phyloP scores from a whole-genome alignment of 345 rosid species.

The Populus euphratica region DNA sequence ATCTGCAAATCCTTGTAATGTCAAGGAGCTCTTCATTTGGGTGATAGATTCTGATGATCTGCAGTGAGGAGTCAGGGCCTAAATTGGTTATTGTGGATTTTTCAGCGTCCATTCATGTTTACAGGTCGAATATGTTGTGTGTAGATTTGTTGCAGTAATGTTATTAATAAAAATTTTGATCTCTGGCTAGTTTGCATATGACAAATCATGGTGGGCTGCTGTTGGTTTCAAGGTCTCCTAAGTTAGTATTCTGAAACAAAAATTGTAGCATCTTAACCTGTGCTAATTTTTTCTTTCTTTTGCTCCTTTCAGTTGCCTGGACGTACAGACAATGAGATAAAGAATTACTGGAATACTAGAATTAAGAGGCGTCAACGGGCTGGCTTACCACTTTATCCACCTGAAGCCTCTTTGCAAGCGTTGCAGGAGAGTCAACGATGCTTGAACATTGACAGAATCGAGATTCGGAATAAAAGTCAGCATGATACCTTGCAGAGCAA shows the following conservation, averaged over 20 bases:
- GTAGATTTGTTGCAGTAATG: background rate
- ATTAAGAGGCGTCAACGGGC: slow-evolving; percentile 91
- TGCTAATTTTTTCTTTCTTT: background rate
- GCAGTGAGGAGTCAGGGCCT: background rate
- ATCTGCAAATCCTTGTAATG: background rate
- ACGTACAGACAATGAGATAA: slow-evolving; percentile 98
- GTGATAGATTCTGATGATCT: background rate
- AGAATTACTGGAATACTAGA: slow-evolving; percentile 97
- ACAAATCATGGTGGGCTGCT: background rate
- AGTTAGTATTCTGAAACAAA: background rate
- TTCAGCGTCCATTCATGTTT: background rate
- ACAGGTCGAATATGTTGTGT: background rate
- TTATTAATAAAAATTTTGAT: background rate
- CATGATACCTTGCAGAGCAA: slow-evolving; percentile 53
- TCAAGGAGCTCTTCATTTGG: background rate
- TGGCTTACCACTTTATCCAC: slow-evolving; percentile 95
- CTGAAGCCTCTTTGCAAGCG: slow-evolving; percentile 61
- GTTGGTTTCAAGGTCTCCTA: background rate
- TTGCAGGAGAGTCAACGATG: slow-evolving; percentile 53
- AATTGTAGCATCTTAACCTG: background rate
- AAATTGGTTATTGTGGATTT: background rate
- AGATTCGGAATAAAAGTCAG: slow-evolving; percentile 45
- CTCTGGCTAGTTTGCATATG: background rate
- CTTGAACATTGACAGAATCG: slow-evolving; percentile 30
- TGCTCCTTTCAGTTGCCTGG: slow-evolving; percentile 70